These are phyloP conservation scores for Penicillium canariense DNA, from an alignment of 495 filamentous ascomycete species.

Conservation along the genomic window DNA sequence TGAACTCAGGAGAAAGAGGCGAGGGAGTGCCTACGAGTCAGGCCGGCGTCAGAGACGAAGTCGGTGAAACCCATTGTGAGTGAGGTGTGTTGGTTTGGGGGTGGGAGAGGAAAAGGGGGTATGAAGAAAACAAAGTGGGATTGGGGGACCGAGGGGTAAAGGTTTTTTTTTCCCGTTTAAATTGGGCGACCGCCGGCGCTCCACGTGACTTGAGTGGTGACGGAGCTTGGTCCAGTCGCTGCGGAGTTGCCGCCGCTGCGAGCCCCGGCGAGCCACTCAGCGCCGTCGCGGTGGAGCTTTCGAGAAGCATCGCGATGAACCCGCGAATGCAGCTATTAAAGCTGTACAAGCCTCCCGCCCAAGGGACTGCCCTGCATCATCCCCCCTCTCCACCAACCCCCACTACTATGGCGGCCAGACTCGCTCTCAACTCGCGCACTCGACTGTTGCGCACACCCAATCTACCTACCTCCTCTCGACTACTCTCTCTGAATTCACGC, in stretches of 20 bases:
- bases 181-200: conserved; percentile 9
- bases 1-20: conserved; percentile 23
- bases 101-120: conserved; percentile 13
- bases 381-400: not conserved
- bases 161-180: conserved; percentile 38
- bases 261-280: conserved; percentile 39
- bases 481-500: conserved; percentile 21
- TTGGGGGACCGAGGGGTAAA: conserved; percentile 36
- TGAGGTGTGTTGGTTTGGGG: conserved; percentile 22
- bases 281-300: conserved; percentile 37
- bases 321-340: conserved; percentile 20
- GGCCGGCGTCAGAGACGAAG: conserved; percentile 81
- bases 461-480: conserved; percentile 18
- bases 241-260: conserved; percentile 22
- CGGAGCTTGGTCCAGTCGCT: conserved; percentile 31
- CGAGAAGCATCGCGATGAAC: conserved; percentile 42
- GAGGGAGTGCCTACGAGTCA: conserved; percentile 64
- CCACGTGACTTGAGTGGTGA: conserved; percentile 36
- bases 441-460: conserved; percentile 30
- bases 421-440: conserved; percentile 31
- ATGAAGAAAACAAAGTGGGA: conserved; percentile 24
- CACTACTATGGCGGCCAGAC: conserved; percentile 36
- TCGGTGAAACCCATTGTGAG: conserved; percentile 93
- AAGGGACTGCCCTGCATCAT: too few relatives aligned
- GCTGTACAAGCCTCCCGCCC: conserved; percentile 1